Percentiles rank a stretch among this genome's conserved stretches.
Conservation (phyloP, 352 stramenopile genomes). For the Pythium aquatile region DNA sequence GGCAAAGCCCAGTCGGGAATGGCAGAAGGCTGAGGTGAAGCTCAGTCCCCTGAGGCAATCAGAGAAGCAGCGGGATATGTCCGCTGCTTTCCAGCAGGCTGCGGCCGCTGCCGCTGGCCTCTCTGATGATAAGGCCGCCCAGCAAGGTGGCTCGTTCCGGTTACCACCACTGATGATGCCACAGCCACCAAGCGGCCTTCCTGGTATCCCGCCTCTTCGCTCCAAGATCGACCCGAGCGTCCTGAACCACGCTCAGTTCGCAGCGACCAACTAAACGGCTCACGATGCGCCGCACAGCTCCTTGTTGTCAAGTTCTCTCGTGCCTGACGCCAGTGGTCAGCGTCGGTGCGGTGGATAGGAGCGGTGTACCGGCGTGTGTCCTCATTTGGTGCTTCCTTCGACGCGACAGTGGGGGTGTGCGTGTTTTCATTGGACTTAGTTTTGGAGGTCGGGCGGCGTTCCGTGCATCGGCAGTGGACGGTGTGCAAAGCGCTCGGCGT, state of each 20-base stretch:
- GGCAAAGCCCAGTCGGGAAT: constrained; percentile 39
- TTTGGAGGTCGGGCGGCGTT: constrained; percentile 1
- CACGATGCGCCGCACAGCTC: not conserved
- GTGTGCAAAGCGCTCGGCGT: not conserved
- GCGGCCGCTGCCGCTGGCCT: constrained; percentile 24
- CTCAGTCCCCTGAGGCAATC: constrained; percentile 52
- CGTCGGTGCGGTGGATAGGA: not conserved
- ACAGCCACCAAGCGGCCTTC: constrained; percentile 34
- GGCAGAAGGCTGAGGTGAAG: constrained; percentile 60
- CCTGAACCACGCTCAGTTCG: constrained; percentile 48
- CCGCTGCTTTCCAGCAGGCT: constrained; percentile 23
- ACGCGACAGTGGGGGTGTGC: constrained; percentile 1
- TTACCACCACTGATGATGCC: constrained; percentile 65
- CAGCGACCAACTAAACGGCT: constrained; percentile 40
- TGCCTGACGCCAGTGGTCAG: constrained; percentile 12
- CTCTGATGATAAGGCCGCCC: not conserved
- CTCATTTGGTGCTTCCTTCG: not conserved
- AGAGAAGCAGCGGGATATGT: constrained; percentile 30
- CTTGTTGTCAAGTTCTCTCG: not conserved
- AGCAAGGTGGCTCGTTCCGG: constrained; percentile 32
- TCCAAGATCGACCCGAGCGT: constrained; percentile 79
- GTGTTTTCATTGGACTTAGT: constrained; percentile 3
- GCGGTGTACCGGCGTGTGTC: not conserved
- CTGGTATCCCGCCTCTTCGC: constrained; percentile 63
- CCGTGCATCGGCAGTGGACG: not conserved